Evolutionary conservation across 192 early-diverging fungal species (phyloP).

Genomic region (Coemansia sp.): DNA sequence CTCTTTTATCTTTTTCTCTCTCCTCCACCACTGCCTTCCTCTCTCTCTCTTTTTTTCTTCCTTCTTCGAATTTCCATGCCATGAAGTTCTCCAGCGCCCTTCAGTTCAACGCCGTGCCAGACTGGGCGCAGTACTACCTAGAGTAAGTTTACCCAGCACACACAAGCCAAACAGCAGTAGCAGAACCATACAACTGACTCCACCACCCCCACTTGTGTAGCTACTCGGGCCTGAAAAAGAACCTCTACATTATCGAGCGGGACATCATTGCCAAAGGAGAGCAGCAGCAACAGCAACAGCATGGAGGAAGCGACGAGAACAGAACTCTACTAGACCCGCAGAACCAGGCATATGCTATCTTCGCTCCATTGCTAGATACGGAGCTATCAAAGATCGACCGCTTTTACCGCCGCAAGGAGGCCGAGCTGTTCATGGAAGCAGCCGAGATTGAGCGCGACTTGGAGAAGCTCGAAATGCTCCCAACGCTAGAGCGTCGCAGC

Average conservation of each 20-base stretch:
- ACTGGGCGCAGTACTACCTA: constrained; percentile 78
- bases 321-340: constrained; percentile 35
- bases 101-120: constrained; percentile 87
- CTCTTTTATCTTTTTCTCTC: background rate
- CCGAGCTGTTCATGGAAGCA: constrained; percentile 69
- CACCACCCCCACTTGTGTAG: constrained; percentile 11
- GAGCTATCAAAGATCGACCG: constrained; percentile 78
- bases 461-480: constrained; percentile 4
- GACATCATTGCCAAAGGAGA: constrained; percentile 39
- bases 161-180: no score
- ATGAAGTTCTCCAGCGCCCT: constrained; percentile 96
- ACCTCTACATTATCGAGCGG: constrained; percentile 74
- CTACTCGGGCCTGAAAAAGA: constrained; percentile 72
- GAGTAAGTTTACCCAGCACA: constrained; percentile 57
- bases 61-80: background rate
- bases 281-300: constrained; percentile 2
- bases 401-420: constrained; percentile 84
- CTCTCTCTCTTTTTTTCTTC: background rate
- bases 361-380: constrained; percentile 73
- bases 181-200: no score
- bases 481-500: constrained; percentile 26
- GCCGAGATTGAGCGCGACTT: constrained; percentile 53
- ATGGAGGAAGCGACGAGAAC: constrained; percentile 19
- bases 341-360: constrained; percentile 47
- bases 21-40: background rate